phyloP scores from a whole-genome alignment of 2,329 filamentous ascomycete genomes.

The Scedosporium minutisporum region DNA sequence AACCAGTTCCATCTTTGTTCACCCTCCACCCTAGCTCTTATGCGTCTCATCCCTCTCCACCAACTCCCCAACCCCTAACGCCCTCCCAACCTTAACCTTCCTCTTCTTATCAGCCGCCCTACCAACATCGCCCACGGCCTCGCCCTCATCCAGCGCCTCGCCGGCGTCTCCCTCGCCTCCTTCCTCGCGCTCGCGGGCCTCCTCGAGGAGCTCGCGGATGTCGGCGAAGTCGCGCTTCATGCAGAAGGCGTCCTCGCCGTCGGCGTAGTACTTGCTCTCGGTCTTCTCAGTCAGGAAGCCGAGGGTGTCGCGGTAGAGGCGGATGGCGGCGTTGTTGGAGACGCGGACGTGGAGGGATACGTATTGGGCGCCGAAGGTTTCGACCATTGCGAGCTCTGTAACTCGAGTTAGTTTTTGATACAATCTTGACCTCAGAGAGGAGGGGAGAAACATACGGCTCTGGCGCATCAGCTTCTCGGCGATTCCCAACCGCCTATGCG shows the following conservation, averaged over 20 bases:
- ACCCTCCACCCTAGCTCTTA: conserved; percentile 25
- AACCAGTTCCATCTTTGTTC: no score
- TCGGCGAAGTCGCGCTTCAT: conserved; percentile 80
- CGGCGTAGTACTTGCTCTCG: conserved; percentile 88
- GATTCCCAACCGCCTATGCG: conserved; percentile 80
- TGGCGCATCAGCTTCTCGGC: conserved; percentile 98
- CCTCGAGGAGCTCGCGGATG: conserved; percentile 40
- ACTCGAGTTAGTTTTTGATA: neutral
- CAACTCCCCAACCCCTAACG: conserved; percentile 67
- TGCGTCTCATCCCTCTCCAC: conserved; percentile 59
- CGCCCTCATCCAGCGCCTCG: conserved; percentile 31
- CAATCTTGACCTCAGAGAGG: neutral
- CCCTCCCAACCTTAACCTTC: conserved; percentile 74
- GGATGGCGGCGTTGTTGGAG: conserved; percentile 83
- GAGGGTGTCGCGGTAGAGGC: conserved; percentile 85
- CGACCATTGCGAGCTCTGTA: conserved; percentile 87
- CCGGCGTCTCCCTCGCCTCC: conserved; percentile 20
- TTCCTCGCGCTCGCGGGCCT: conserved; percentile 32
- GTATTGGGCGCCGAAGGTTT: conserved; percentile 83
- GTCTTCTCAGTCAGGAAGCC: conserved; percentile 82
- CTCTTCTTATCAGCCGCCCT: conserved; percentile 42
- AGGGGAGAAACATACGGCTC: conserved; percentile 57
- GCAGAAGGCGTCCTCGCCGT: conserved; percentile 89
- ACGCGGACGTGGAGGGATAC: conserved; percentile 94
- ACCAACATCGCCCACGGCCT: conserved; percentile 14